These are phyloP conservation scores for Coemansia nantahalensis DNA, from an alignment of 192 early-diverging fungal species.

Conservation along the genomic window DNA sequence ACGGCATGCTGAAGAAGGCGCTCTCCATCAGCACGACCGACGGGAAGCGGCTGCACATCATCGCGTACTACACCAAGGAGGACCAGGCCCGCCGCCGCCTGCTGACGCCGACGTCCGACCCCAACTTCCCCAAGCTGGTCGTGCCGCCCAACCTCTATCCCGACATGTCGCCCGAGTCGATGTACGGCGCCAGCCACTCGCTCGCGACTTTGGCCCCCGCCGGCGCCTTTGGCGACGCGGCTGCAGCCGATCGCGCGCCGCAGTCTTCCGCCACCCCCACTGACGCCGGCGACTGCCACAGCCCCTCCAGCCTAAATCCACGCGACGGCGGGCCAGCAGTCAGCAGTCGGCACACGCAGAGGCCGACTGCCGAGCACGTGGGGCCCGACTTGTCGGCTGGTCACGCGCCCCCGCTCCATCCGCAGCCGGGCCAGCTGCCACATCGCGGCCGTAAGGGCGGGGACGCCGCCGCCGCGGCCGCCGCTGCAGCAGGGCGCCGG, in stretches of 20 bases:
- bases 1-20: constrained; percentile 86
- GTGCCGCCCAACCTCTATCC: constrained; percentile 85
- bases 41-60: constrained; percentile 80
- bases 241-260: neutral
- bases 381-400: constrained; percentile 3
- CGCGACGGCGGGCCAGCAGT: constrained; percentile 2
- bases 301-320: neutral
- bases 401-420: neutral
- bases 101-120: constrained; percentile 65
- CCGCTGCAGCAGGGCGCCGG: too few species aligned
- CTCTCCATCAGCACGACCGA: constrained; percentile 80
- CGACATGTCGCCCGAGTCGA: constrained; percentile 61
- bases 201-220: neutral
- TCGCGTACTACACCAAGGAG: constrained; percentile 85
- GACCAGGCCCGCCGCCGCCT: constrained; percentile 66
- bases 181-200: constrained; percentile 50
- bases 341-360: too few species aligned
- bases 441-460: too few species aligned
- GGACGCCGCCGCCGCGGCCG: too few species aligned
- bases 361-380: constrained; percentile 1
- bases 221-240: too few species aligned
- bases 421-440: constrained; percentile 2
- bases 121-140: constrained; percentile 60
- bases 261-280: constrained; percentile 4
- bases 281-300: neutral